These are phyloP conservation scores for Hyphopichia fennica DNA, from an alignment of 1,139 yeast genomes.

Conservation along the genomic window DNA sequence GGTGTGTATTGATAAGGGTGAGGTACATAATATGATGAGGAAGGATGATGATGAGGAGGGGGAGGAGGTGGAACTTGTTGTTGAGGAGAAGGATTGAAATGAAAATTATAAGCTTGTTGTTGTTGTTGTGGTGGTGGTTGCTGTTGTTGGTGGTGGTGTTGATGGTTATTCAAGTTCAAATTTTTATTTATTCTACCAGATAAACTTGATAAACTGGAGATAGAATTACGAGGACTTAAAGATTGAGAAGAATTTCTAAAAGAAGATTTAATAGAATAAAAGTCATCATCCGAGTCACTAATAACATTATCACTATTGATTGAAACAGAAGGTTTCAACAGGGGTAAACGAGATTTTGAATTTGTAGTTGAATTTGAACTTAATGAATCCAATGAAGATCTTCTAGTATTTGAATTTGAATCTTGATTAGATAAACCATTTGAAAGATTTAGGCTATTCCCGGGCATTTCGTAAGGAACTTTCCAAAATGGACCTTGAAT, in stretches of 20 bases:
- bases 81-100: too few relatives aligned
- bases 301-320: conserved; percentile 20
- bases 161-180: conserved; percentile 13
- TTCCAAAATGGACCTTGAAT: conserved; percentile 52
- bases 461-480: conserved; percentile 53
- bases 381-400: conserved; percentile 37
- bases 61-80: not conserved
- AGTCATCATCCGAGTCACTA: conserved; percentile 45
- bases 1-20: not conserved
- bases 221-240: conserved; percentile 48
- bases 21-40: not conserved
- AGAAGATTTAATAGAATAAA: conserved; percentile 29
- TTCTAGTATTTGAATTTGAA: conserved; percentile 17
- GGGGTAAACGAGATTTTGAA: conserved; percentile 27
- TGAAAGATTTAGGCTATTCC: conserved; percentile 6
- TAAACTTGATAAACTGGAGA: conserved; percentile 44
- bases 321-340: conserved; percentile 28
- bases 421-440: not conserved
- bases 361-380: conserved; percentile 31
- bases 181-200: conserved; percentile 42
- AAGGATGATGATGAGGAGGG: conserved; percentile 1
- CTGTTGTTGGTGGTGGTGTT: not conserved
- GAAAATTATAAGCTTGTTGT: conserved; percentile 8
- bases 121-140: conserved; percentile 6
- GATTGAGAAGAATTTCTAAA: conserved; percentile 25